Conservation (phyloP, 352 stramenopile species). For the Phytophthora quininea region DNA sequence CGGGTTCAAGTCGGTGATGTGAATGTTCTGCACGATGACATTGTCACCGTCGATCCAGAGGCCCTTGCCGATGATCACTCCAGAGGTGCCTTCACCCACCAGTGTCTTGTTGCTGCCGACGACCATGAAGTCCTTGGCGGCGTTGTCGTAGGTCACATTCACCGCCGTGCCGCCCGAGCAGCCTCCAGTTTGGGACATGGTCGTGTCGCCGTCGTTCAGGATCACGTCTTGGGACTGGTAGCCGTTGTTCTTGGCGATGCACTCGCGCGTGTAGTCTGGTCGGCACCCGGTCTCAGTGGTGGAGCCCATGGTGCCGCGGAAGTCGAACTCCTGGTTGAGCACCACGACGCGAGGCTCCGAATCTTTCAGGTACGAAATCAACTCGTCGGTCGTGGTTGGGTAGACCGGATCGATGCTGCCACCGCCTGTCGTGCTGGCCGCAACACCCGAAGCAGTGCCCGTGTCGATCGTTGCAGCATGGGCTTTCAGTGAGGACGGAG, state of each 20-base stretch:
- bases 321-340: constrained; percentile 23
- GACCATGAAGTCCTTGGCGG: constrained; percentile 31
- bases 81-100: constrained; percentile 37
- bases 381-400: constrained; percentile 22
- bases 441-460: constrained; percentile 15
- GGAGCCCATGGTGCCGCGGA: constrained; percentile 19
- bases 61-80: constrained; percentile 49
- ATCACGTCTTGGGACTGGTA: constrained; percentile 42
- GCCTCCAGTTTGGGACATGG: constrained; percentile 41
- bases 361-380: constrained; percentile 26
- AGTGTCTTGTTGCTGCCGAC: constrained; percentile 53
- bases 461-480: constrained; percentile 9
- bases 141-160: constrained; percentile 46
- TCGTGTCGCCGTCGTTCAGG: constrained; percentile 28
- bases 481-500: not conserved
- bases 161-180: constrained; percentile 29
- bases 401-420: constrained; percentile 18
- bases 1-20: constrained; percentile 64
- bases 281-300: constrained; percentile 22
- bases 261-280: constrained; percentile 32
- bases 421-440: constrained; percentile 25
- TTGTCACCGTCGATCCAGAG: constrained; percentile 44
- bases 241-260: constrained; percentile 40
- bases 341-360: constrained; percentile 20
- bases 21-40: constrained; percentile 63